Percentiles rank a stretch among this genome's conserved stretches.
Evolutionary conservation across 495 filamentous ascomycete species (phyloP).

Genomic region (Massariosphaeria phaeospora): DNA sequence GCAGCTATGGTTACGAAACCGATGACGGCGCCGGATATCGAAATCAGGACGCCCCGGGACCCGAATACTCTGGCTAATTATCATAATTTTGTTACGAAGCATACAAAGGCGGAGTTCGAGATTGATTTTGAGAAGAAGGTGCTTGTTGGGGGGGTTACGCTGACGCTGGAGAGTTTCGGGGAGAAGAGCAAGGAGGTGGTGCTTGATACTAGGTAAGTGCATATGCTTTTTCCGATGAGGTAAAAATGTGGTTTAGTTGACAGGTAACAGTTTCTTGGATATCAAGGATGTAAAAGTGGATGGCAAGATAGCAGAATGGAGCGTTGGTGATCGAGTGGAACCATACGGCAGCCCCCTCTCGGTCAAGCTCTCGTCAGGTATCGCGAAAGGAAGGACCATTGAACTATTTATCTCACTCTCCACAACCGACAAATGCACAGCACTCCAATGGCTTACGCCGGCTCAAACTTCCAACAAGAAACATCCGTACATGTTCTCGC

Average conservation of each 20-base stretch:
- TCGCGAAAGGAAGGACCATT: conserved; percentile 57
- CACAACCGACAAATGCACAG: conserved; percentile 84
- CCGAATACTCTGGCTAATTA: conserved; percentile 93
- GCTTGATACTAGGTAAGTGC: conserved; percentile 84
- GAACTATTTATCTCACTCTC: conserved; percentile 56
- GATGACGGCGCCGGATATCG: conserved; percentile 10
- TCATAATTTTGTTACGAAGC: conserved; percentile 71
- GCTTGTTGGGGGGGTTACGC: conserved; percentile 67
- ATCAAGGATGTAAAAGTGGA: conserved; percentile 63
- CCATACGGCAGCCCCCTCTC: conserved; percentile 77
- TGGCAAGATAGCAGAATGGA: conserved; percentile 59
- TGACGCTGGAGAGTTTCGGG: conserved; percentile 68
- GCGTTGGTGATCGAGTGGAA: conserved; percentile 59
- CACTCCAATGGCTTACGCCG: conserved; percentile 86
- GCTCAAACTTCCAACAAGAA: conserved; percentile 90
- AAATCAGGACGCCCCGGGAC: conserved; percentile 46
- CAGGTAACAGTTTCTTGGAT: conserved; percentile 71
- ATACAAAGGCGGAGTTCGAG: conserved; percentile 70
- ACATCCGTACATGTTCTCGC: conserved; percentile 94
- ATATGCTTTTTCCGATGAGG: too few relatives aligned
- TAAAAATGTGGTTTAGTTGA: too few relatives aligned
- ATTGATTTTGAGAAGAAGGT: conserved; percentile 74
- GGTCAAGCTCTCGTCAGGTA: conserved; percentile 60
- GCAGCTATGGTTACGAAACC: conserved; percentile 19
- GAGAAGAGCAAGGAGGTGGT: conserved; percentile 68